phyloP scores from a whole-genome alignment of 2,329 filamentous ascomycete species.

The Bertia moriformis region DNA sequence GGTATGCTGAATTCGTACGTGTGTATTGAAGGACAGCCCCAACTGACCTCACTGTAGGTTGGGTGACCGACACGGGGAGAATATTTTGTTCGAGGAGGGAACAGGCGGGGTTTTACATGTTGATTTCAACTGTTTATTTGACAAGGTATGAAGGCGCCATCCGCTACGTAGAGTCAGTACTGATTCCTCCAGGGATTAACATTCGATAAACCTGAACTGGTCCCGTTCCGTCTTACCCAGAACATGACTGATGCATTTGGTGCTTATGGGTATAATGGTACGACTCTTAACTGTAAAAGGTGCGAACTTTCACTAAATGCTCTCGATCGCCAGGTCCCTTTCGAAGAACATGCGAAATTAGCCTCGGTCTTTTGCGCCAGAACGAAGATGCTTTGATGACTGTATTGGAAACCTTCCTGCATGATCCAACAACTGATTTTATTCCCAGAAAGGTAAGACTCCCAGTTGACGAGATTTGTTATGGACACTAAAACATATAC shows the following conservation, averaged over 20 bases:
- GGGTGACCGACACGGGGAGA: slow-evolving; percentile 57
- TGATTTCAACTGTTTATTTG: slow-evolving; percentile 62
- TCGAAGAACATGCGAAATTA: slow-evolving; percentile 48
- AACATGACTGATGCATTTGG: slow-evolving; percentile 63
- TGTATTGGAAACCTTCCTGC: slow-evolving; percentile 54
- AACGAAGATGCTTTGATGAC: slow-evolving; percentile 58
- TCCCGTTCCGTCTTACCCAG: slow-evolving; percentile 56
- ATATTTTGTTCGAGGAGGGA: slow-evolving; percentile 52
- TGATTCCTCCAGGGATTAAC: slow-evolving; percentile 30
- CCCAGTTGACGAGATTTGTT: neutral
- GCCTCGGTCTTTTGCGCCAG: slow-evolving; percentile 41
- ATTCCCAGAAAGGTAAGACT: slow-evolving; percentile 27
- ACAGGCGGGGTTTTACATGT: slow-evolving; percentile 56
- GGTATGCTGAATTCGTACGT: neutral
- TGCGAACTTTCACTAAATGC: neutral
- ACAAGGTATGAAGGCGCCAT: slow-evolving; percentile 26
- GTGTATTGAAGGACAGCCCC: too few relatives aligned
- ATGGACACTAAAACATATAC: neutral
- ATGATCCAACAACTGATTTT: slow-evolving; percentile 58
- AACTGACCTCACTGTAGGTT: too few relatives aligned
- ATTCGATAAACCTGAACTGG: slow-evolving; percentile 56
- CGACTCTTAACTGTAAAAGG: neutral
- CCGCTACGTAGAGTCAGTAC: neutral
- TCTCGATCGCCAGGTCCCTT: slow-evolving; percentile 30
- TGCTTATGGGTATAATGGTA: slow-evolving; percentile 44